Evolutionary conservation across 2,329 filamentous ascomycete genomes (phyloP), one percentile per base, ranked within the genome.

Genomic region (Arachnomyces sp.): DNA sequence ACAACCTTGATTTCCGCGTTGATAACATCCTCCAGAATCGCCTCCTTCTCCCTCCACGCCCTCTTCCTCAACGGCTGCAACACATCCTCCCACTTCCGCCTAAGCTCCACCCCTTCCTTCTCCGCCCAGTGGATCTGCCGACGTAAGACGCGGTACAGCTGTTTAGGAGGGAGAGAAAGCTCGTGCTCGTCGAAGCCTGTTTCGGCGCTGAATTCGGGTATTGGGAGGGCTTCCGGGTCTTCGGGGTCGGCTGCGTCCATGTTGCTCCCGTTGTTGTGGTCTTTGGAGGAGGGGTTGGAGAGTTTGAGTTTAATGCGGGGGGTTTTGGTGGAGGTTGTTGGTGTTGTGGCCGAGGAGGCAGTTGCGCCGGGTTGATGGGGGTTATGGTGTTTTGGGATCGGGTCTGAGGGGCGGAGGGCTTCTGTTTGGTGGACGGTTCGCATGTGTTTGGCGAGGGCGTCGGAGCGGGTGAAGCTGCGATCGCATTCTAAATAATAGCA

Each of bases 371-470:
- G 53, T 30, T 54, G 55, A n/a, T 53, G 52, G 18, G 56, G 55
- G 15, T 55, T 59, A 40, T 65, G 60, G 20, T 60, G 56, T 48
- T 64, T 63, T 7, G 64, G 56, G 12, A 67, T 62, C 9, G 62
- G 57, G 43, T 71, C 73, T 11, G 68, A 70, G 3, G 85, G 84
- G n/a, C 86, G 81, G 15, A 94, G 73, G 12, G 87, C 84, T 66
- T 98, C 92, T 3, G 90, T 95, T 61, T 98, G 92, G 68, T 98
- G 92, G 29, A 98, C 89, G 12, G 92, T 96, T 52, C 92, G 84
- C 87, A 96, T 96, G 61, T 98, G 92, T 64, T 98, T 98, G 2
- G 90, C 88, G 0, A 98, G 74, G 9, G 92, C 92, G 56, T 98
- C 92, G 16, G 90, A 95, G 49, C 92, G 77, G 2, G 92, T 98